Conservation (phyloP, 305 asterid genomes). For the Fraxinus ornus region DNA sequence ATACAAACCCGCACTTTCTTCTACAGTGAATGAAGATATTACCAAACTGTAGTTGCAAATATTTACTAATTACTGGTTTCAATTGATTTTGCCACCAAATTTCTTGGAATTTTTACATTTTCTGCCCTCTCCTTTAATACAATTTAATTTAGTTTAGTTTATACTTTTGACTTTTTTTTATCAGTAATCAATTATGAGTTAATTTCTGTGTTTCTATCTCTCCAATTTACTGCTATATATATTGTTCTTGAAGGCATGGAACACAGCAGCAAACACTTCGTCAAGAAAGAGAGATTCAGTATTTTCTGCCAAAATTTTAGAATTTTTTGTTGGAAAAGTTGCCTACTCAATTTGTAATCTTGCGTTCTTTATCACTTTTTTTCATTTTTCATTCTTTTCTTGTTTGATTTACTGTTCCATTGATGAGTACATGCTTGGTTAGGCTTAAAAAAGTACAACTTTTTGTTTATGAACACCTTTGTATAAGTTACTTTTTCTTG, state of each 20-base stretch:
- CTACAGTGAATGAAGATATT: not conserved
- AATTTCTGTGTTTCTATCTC: not conserved
- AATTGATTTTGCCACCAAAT: constrained; percentile 2
- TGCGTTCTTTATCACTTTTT: not conserved
- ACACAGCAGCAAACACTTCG: not conserved
- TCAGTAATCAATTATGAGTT: not conserved
- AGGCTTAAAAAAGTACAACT: not conserved
- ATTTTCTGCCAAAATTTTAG: not conserved
- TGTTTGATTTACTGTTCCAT: not conserved
- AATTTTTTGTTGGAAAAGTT: not conserved
- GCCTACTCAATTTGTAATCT: not conserved
- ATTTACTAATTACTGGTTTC: not conserved
- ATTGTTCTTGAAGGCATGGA: not conserved
- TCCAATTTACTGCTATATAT: not conserved
- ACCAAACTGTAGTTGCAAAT: not conserved
- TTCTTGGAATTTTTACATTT: not conserved
- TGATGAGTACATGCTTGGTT: not conserved
- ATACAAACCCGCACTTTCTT: not conserved
- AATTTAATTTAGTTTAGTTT: not conserved
- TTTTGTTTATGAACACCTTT: not conserved
- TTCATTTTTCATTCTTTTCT: not conserved
- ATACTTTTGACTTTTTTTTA: not conserved
- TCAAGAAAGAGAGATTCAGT: not conserved
- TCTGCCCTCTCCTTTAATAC: not conserved
- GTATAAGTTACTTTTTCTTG: not conserved